Evolutionary conservation across 2,329 filamentous ascomycete species (phyloP).

Genomic region (Fulvia fulva): DNA sequence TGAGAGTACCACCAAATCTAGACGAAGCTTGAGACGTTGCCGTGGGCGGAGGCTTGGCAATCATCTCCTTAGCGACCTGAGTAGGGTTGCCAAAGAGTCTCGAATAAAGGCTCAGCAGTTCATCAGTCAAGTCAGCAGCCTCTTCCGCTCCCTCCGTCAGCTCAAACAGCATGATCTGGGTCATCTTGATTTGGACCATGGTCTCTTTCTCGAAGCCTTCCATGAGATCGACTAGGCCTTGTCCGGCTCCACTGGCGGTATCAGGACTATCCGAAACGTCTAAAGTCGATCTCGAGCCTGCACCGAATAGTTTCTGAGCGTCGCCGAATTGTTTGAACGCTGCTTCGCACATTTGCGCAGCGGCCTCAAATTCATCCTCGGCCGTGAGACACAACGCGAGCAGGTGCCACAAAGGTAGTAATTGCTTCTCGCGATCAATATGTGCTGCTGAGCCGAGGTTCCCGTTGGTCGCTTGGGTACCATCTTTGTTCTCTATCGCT

Average conservation of each 20-base stretch:
- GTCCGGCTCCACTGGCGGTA: constrained; percentile 18
- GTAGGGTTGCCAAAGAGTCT: constrained; percentile 68
- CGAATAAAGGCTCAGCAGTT: constrained; percentile 76
- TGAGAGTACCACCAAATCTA: constrained; percentile 36
- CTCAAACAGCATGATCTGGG: constrained; percentile 80
- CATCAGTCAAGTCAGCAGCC: constrained; percentile 83
- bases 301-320: constrained; percentile 64
- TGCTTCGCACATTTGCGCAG: constrained; percentile 78
- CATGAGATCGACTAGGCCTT: constrained; percentile 70
- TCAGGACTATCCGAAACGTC: constrained; percentile 11
- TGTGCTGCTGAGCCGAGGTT: constrained; percentile 10
- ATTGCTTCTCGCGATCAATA: constrained; percentile 51
- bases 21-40: constrained; percentile 23
- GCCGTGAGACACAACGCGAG: constrained; percentile 81
- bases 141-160: constrained; percentile 76
- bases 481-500: constrained; percentile 56
- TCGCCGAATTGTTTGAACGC: constrained; percentile 87
- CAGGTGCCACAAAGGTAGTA: constrained; percentile 89
- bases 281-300: constrained; percentile 42
- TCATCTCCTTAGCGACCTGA: constrained; percentile 24
- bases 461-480: constrained; percentile 17
- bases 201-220: constrained; percentile 78
- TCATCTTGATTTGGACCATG: constrained; percentile 94
- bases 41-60: constrained; percentile 49
- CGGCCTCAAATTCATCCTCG: constrained; percentile 77